Percentiles rank a stretch among this genome's conserved stretches.
These are phyloP conservation scores for Diphasiastrum complanatum DNA, from an alignment of 83 land plant species.

Conservation along the genomic window DNA sequence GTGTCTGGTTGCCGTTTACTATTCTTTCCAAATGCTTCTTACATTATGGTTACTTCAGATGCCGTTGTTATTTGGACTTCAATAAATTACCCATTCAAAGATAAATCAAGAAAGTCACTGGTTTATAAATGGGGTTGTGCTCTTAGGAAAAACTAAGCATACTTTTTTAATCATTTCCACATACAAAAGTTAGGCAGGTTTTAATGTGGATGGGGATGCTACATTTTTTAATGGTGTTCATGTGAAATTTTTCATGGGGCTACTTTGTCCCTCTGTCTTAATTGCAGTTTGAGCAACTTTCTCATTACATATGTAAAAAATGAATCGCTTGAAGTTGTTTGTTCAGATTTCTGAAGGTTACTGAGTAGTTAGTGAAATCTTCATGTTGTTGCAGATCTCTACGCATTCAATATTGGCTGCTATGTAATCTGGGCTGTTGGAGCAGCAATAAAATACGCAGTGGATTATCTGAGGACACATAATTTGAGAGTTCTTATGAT, in stretches of 20 bases:
- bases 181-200: no score
- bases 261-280: background rate
- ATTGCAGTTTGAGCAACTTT: background rate
- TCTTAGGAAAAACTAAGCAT: no score
- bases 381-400: constrained; percentile 52
- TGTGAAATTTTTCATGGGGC: no score
- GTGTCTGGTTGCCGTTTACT: background rate
- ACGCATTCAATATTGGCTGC: constrained; percentile 92
- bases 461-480: constrained; percentile 60
- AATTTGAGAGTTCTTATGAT: constrained; percentile 46
- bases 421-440: constrained; percentile 71
- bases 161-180: no score
- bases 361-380: background rate
- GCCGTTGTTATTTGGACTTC: background rate
- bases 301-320: background rate
- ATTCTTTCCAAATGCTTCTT: no score
- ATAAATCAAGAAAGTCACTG: no score
- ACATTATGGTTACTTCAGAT: no score
- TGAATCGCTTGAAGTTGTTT: background rate
- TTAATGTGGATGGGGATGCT: no score
- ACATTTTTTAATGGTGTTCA: no score
- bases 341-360: background rate
- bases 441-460: constrained; percentile 64
- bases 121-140: no score
- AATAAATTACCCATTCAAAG: background rate